A percentile compares a stretch with the other conserved stretches of the same genome.
Evolutionary conservation across 2,329 filamentous ascomycete genomes (phyloP).

Genomic region (Colletotrichum sp.): DNA sequence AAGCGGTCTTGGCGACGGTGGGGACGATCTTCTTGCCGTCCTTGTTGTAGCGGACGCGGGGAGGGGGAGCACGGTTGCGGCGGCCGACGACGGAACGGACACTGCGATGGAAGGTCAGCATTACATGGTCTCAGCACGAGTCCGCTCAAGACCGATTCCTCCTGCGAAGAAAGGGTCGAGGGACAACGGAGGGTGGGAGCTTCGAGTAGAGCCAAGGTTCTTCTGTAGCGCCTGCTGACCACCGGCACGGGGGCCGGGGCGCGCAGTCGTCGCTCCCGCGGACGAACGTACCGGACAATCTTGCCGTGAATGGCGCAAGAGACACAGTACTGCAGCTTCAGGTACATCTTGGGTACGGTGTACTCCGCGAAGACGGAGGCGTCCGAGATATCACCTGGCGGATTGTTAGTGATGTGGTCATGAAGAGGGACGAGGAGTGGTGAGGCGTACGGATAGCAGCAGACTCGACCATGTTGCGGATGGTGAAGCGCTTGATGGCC

Average conservation of each 20-base stretch:
- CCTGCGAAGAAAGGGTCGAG: neutral
- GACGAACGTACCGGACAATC: slow-evolving; percentile 96
- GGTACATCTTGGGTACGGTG: slow-evolving; percentile 99
- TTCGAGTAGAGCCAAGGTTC: slow-evolving; percentile 63
- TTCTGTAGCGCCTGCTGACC: slow-evolving; percentile 57
- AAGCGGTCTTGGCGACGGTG: slow-evolving; percentile 69
- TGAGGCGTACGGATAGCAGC: slow-evolving; percentile 98
- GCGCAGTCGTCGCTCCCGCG: slow-evolving; percentile 64
- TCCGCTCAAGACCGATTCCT: neutral
- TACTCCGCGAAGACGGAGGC: slow-evolving; percentile 99
- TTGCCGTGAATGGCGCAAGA: slow-evolving; percentile 99
- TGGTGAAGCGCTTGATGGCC: slow-evolving; percentile 99
- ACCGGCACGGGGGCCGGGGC: slow-evolving; percentile 22
- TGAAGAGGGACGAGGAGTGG: too few species aligned
- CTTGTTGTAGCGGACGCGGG: slow-evolving; percentile 99
- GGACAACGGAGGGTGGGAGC: neutral
- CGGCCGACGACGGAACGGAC: slow-evolving; percentile 96
- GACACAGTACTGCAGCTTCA: slow-evolving; percentile 99
- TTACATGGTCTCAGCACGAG: neutral
- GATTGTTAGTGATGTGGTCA: too few species aligned
- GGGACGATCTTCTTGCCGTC: slow-evolving; percentile 99
- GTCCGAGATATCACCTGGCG: slow-evolving; percentile 99
- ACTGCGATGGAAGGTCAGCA: slow-evolving; percentile 63
- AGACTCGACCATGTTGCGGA: slow-evolving; percentile 99
- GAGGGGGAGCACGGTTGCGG: slow-evolving; percentile 98